Percentiles rank a stretch among this genome's conserved stretches.
phyloP scores from a whole-genome alignment of 2,329 filamentous ascomycete species.

The Sporothrix schenckii region DNA sequence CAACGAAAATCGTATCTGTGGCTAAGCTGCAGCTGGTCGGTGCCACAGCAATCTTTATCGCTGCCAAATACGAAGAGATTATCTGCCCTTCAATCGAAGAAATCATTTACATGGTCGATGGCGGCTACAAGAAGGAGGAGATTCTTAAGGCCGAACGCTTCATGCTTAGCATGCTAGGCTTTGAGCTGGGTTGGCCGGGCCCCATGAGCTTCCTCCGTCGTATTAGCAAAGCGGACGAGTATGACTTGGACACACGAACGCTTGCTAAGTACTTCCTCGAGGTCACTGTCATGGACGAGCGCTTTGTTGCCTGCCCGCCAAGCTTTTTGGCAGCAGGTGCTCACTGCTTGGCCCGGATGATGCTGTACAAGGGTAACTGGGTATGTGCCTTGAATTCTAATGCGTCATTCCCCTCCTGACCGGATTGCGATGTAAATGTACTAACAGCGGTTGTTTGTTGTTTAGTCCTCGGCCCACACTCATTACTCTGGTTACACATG shows the following conservation, averaged over 20 bases:
- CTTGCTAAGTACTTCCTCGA: conserved; percentile 98
- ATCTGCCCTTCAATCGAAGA: conserved; percentile 93
- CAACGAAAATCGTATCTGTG: conserved; percentile 90
- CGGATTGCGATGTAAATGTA: neutral
- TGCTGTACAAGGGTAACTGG: conserved; percentile 92
- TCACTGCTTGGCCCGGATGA: conserved; percentile 85
- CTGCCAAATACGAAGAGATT: conserved; percentile 98
- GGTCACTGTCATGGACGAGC: conserved; percentile 95
- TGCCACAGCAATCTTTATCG: conserved; percentile 92
- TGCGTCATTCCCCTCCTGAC: neutral
- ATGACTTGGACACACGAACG: conserved; percentile 92
- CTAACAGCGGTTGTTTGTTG: conserved; percentile 8
- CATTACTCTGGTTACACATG: conserved; percentile 95
- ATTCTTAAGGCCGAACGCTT: conserved; percentile 97
- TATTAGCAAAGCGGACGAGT: conserved; percentile 98
- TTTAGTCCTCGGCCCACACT: conserved; percentile 72
- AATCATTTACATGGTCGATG: conserved; percentile 98
- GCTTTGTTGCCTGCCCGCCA: conserved; percentile 87
- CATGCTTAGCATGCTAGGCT: conserved; percentile 95
- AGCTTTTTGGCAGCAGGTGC: conserved; percentile 90
- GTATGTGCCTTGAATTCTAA: conserved; percentile 51
- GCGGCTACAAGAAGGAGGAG: conserved; percentile 84
- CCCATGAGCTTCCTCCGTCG: conserved; percentile 97
- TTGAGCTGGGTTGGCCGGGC: conserved; percentile 96
- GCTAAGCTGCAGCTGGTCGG: conserved; percentile 95